A percentile compares a stretch with the other conserved stretches of the same genome.
These are phyloP conservation scores for Fonsecaea multimorphosa DNA, from an alignment of 2,329 filamentous ascomycete genomes.

Conservation along the genomic window DNA sequence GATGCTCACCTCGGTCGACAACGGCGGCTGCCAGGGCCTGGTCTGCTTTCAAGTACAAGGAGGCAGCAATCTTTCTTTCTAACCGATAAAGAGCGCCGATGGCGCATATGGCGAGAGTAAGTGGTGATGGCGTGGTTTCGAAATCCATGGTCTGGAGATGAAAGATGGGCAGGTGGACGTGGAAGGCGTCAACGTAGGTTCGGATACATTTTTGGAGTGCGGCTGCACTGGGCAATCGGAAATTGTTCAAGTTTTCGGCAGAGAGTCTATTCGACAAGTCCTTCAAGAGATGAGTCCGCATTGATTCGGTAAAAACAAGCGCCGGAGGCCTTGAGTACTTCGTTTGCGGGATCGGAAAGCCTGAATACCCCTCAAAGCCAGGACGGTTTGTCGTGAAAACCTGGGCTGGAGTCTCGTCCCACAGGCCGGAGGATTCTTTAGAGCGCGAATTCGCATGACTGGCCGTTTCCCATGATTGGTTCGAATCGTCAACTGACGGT, in stretches of 20 bases:
- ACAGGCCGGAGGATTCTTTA: background rate
- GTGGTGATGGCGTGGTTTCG: constrained; percentile 40
- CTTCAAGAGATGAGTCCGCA: constrained; percentile 27
- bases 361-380: constrained; percentile 5
- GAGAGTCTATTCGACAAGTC: constrained; percentile 29
- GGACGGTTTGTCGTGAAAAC: background rate
- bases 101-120: constrained; percentile 46
- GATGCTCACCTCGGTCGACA: constrained; percentile 8
- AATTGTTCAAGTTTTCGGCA: constrained; percentile 18
- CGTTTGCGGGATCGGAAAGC: constrained; percentile 11
- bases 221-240: constrained; percentile 24
- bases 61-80: constrained; percentile 43
- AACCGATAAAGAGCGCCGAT: constrained; percentile 46
- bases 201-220: constrained; percentile 42
- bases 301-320: constrained; percentile 32
- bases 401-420: constrained; percentile 3
- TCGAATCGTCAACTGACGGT: constrained; percentile 7
- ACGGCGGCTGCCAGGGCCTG: constrained; percentile 20
- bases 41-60: constrained; percentile 29
- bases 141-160: constrained; percentile 44
- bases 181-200: constrained; percentile 45
- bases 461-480: constrained; percentile 7
- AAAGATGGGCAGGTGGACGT: constrained; percentile 45
- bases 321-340: constrained; percentile 15
- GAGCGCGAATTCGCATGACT: background rate